Base-by-base conservation (phyloP, 2,329 filamentous ascomycete genomes). In the Capronia americana region DNA sequence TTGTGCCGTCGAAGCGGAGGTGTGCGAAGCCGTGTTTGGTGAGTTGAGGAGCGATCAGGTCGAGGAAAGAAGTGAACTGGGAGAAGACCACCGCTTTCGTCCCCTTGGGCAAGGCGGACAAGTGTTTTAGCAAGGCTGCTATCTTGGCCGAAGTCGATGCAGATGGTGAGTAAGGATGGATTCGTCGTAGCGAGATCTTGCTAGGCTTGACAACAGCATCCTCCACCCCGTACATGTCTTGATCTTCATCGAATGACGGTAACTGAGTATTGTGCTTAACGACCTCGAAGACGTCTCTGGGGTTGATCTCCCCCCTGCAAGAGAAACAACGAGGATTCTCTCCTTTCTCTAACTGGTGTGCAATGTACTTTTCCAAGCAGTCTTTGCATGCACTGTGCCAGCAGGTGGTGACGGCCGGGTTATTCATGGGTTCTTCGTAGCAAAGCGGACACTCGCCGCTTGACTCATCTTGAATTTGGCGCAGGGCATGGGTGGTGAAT, bases 301-400 rank as follows among this genome's bases (percentile, higher is more conserved):
- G 84, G 74, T 90, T 95, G 74, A 99, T 88, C 12, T 88, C 84
- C 72, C 92, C 91, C 34, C 95, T 90, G 76, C 95, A 99, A 71
- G 91, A 94, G 81, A 97, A 96, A 78, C 95, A 99, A 10, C 90
- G 87, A 0, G 95, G 90, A 0, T 90, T 78, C 57, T 92, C 86
- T 51, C 89, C 88, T 65, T 90, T 92, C 71, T 92, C 89, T 4
- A 85, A 90, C 76, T 97, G 91, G 74, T 97, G 93, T 69, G 91
- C 88, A 74, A 99, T 96, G 73, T 92, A 97, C 72, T 92, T 89
- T 1, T 96, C 81, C n/a, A 98, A 81, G 73, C 95, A 99, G 69
- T 92, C 90, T 79, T 95, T 97, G 81, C 95, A 99, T 0, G 95
- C 93, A 38, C 92, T 96, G 78, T 99, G 95, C 93, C 95, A 99